phyloP scores from a whole-genome alignment of 2,329 filamentous ascomycete species.

The Cylindrodendrum hubeiense region DNA sequence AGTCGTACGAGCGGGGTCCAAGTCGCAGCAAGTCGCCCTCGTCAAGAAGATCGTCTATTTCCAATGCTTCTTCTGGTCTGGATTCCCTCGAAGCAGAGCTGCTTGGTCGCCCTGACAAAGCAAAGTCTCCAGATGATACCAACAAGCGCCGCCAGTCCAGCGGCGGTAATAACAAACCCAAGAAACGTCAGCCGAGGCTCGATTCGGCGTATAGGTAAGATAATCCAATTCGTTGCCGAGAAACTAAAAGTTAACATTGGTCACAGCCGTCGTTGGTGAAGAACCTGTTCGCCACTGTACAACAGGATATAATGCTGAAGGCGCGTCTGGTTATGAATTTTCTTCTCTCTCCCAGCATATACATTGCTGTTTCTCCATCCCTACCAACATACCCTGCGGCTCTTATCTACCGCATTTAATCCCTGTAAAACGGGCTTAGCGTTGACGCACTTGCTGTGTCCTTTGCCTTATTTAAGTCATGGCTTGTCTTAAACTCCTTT shows the following conservation, averaged over 20 bases:
- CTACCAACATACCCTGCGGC: conserved; percentile 18
- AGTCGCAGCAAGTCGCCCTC: conserved; percentile 39
- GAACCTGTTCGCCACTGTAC: not conserved
- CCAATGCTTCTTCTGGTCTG: conserved; percentile 51
- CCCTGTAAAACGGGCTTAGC: conserved; percentile 18
- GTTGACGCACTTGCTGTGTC: conserved; percentile 11
- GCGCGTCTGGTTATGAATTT: conserved; percentile 22
- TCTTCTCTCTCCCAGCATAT: conserved; percentile 23
- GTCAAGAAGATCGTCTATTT: conserved; percentile 47
- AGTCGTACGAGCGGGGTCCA: conserved; percentile 25
- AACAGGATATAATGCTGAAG: conserved; percentile 5
- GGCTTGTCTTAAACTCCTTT: conserved; percentile 23
- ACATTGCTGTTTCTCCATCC: conserved; percentile 28
- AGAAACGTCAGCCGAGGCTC: conserved; percentile 50
- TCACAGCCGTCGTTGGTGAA: conserved; percentile 53
- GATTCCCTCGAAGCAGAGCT: conserved; percentile 55
- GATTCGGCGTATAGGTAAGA: conserved; percentile 55
- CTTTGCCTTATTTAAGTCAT: conserved; percentile 1
- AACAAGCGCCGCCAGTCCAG: conserved; percentile 35
- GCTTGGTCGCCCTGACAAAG: conserved; percentile 49
- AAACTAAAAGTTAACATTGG: conserved; percentile 24
- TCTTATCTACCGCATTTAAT: conserved; percentile 23
- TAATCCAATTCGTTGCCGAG: not conserved
- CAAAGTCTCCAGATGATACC: conserved; percentile 44
- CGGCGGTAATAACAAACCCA: conserved; percentile 40